Base-by-base conservation (phyloP, 2,329 filamentous ascomycete species). In the Arthrocladium fulminans region DNA sequence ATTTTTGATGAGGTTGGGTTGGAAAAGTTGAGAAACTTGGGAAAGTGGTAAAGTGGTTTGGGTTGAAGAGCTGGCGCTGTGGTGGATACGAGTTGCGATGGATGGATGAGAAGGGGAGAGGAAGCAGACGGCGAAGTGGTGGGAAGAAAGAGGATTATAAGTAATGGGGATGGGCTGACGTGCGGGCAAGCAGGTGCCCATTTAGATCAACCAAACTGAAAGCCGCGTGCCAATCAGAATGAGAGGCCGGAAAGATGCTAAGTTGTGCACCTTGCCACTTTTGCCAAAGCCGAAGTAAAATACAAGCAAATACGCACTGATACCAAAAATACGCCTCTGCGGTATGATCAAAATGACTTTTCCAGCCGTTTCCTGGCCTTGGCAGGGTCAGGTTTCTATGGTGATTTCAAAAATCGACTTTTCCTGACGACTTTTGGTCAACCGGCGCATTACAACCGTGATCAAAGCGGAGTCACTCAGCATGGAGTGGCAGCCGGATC, bases 1-100 rank as follows among this genome's bases (percentile, higher is more conserved):
- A 98, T 98, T 86, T 87, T 96, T 59, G 70, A 65, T 39, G 24
- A 19, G 34, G 37, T 38, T 35, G 63, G 65, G 69, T 65, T 60
- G 53, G 59, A 59, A 60, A 61, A 61, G 56, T 57, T 65, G 61
- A 62, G 61, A 61, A 57, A 56, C 55, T 60, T 58, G 61, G 59
- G 57, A 61, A 56, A 54, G 42, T 53, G 49, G 51, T 54, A 52
- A 50, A 52, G 47, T 38, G 40, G 52, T 52, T 51, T 51, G 55
- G 53, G 39, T 41, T 44, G 43, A 58, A 59, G 59, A 57, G 58
- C 57, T 53, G 52, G 48, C 32, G 51, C 42, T 40, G 51, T 53
- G 55, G 54, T 59, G 57, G 53, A 57, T 52, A 57, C 51, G 47
- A 42, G 43, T 48, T 48, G 55, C 56, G 56, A 54, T 49, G 51